Conservation (phyloP, 2,329 filamentous ascomycete species). For the Mycosphaerella sp. region DNA sequence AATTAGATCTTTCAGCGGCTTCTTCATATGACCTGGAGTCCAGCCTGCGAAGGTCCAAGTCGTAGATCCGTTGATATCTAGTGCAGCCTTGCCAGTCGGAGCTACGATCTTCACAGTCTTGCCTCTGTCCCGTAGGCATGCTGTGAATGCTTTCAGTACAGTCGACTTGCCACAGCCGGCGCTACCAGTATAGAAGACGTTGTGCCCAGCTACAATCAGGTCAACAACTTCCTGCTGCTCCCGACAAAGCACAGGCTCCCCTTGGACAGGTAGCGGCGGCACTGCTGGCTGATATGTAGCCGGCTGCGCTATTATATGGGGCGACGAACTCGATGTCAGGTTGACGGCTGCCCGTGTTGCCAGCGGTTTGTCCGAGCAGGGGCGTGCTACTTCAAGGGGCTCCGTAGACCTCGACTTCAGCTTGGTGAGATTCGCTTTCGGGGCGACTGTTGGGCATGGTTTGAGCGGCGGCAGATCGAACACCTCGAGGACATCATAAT, state of each 20-base stretch:
- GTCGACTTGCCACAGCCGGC: constrained; percentile 57
- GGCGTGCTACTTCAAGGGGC: not conserved
- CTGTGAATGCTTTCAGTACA: constrained; percentile 47
- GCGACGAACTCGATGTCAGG: constrained; percentile 6
- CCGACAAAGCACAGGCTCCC: constrained; percentile 12
- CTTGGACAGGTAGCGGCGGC: not conserved
- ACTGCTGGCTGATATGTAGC: not conserved
- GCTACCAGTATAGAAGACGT: constrained; percentile 60
- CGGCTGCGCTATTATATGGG: not conserved
- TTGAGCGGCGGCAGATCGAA: not conserved
- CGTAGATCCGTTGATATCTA: constrained; percentile 52
- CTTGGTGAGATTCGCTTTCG: not conserved
- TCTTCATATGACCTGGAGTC: constrained; percentile 44
- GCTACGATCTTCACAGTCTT: constrained; percentile 48
- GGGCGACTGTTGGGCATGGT: not conserved
- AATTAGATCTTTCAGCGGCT: constrained; percentile 30
- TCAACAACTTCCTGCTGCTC: constrained; percentile 20
- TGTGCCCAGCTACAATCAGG: constrained; percentile 37
- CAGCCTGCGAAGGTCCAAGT: constrained; percentile 54
- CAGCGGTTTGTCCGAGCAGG: not conserved
- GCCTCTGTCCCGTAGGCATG: constrained; percentile 32
- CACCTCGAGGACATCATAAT: not conserved
- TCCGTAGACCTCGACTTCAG: not conserved
- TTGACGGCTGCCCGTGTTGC: constrained; percentile 2
- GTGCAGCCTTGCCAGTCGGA: constrained; percentile 54